Conservation (phyloP, 208 protist genomes). For the Crithidia sp. region DNA sequence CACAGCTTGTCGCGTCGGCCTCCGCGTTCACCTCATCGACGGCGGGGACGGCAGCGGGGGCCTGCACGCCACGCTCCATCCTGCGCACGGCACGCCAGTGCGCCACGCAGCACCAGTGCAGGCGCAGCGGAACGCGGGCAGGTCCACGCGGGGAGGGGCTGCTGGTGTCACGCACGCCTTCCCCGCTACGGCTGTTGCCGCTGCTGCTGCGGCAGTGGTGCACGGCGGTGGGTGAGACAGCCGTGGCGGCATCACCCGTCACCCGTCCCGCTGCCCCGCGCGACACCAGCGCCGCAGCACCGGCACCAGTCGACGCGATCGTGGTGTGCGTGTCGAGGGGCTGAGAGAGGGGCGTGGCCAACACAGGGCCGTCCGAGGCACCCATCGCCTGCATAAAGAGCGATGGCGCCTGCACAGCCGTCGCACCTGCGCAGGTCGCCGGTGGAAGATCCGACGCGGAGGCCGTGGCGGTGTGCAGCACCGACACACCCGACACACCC, state of each 20-base stretch:
- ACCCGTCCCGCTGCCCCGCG: too few species aligned
- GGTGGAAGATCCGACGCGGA: not conserved
- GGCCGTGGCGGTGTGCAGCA: conserved; percentile 2
- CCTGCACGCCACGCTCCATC: conserved; percentile 19
- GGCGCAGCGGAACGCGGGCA: not conserved
- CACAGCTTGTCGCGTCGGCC: not conserved
- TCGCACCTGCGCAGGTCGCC: too few species aligned
- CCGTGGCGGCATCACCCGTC: too few species aligned
- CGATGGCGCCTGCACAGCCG: too few species aligned
- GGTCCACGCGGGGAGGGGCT: not conserved
- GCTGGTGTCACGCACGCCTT: not conserved
- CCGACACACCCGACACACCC: not conserved
- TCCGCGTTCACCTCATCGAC: not conserved
- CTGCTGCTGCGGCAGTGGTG: too few species aligned
- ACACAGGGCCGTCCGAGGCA: not conserved
- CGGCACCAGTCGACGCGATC: not conserved
- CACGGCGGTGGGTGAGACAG: too few species aligned
- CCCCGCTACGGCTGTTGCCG: not conserved
- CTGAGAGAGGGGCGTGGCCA: not conserved
- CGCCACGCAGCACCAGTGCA: conserved; percentile 17
- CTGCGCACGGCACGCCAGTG: conserved; percentile 12
- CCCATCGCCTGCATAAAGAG: not conserved
- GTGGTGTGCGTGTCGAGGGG: not conserved
- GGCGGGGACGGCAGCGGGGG: not conserved
- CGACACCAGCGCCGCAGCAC: not conserved